Evolutionary conservation across 345 rosid species (phyloP).

Genomic region (Camelina hispida): DNA sequence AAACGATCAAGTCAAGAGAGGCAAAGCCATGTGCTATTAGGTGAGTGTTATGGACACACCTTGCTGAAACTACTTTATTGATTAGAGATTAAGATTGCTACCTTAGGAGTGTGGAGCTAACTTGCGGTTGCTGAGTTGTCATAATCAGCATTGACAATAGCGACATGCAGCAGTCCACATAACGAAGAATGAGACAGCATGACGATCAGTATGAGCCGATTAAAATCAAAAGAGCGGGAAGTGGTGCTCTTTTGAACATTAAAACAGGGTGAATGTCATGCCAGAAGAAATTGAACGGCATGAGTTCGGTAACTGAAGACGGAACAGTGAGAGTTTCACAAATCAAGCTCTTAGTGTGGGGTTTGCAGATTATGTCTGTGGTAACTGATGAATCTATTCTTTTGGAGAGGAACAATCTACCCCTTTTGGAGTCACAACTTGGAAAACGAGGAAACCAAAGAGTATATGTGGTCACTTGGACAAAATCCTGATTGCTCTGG

Average conservation of each 20-base stretch:
- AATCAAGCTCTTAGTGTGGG: too few relatives aligned
- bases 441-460: too few relatives aligned
- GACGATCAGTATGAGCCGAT: neutral
- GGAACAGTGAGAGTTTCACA: neutral
- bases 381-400: too few relatives aligned
- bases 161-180: neutral
- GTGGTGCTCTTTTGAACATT: neutral
- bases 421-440: too few relatives aligned
- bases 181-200: slow-evolving; percentile 7
- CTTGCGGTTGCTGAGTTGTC: neutral
- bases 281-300: neutral
- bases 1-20: slow-evolving; percentile 8
- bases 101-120: slow-evolving; percentile 1
- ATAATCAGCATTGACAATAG: neutral
- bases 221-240: neutral
- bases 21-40: slow-evolving; percentile 19
- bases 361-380: too few relatives aligned
- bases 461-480: too few relatives aligned
- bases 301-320: neutral
- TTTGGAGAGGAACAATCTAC: too few relatives aligned
- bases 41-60: slow-evolving; percentile 2
- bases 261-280: neutral
- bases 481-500: neutral
- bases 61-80: neutral
- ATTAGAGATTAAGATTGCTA: neutral